Conservation (phyloP, 2,329 filamentous ascomycete genomes). For the Dothideomycetes sp. region DNA sequence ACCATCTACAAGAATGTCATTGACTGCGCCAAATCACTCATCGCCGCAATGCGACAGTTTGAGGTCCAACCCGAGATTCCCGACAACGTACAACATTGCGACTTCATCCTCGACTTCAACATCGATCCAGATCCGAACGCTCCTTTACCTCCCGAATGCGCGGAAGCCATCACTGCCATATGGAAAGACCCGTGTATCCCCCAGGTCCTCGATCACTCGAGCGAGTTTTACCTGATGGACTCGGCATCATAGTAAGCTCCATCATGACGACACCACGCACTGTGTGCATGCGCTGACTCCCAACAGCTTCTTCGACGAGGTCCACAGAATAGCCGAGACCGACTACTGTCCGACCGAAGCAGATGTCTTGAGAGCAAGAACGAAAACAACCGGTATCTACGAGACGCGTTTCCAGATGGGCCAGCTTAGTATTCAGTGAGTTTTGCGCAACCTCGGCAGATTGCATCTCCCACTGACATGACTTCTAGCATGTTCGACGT, state of each 20-base stretch:
- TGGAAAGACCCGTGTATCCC: constrained; percentile 85
- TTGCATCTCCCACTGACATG: constrained; percentile 20
- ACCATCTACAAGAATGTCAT: constrained; percentile 98
- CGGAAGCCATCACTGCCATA: constrained; percentile 71
- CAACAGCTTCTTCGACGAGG: constrained; percentile 87
- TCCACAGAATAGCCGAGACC: constrained; percentile 67
- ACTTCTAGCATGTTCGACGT: constrained; percentile 89
- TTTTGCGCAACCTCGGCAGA: constrained; percentile 16
- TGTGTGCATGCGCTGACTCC: constrained; percentile 14
- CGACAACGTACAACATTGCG: constrained; percentile 62
- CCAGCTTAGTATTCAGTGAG: constrained; percentile 95
- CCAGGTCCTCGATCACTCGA: constrained; percentile 81
- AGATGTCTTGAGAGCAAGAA: constrained; percentile 89
- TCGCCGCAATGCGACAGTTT: constrained; percentile 86
- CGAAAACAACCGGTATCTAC: constrained; percentile 98
- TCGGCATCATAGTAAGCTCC: constrained; percentile 84
- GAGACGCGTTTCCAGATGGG: constrained; percentile 99
- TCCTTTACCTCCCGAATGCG: constrained; percentile 70
- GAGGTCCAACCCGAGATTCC: constrained; percentile 67
- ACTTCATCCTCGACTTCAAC: constrained; percentile 78
- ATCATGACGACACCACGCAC: neutral
- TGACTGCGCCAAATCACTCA: constrained; percentile 90
- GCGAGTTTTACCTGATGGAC: constrained; percentile 98
- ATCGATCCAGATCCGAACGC: constrained; percentile 86
- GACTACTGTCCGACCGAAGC: constrained; percentile 91